Percentiles rank a stretch among this genome's conserved stretches.
Conservation (phyloP, 2,329 filamentous ascomycete species). For the Pseudogymnoascus sp. region DNA sequence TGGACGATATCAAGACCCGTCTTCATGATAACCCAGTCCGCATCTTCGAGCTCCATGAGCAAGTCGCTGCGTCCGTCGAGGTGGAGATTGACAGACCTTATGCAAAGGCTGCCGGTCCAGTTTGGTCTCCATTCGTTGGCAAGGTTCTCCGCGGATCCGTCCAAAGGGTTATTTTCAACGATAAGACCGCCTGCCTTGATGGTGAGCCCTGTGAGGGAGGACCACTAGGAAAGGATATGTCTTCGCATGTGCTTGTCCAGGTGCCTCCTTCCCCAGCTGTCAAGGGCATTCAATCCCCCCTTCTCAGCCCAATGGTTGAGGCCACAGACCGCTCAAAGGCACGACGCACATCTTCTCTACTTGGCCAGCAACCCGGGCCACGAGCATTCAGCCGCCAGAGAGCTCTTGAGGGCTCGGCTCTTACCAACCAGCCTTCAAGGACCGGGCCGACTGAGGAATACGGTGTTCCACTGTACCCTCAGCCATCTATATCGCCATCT, state of each 20-base stretch:
- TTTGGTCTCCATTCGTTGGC: slow-evolving; percentile 66
- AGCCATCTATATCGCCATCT: slow-evolving; percentile 47
- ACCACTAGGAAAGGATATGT: slow-evolving; percentile 65
- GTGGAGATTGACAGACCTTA: slow-evolving; percentile 68
- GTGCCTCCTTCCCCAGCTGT: slow-evolving; percentile 47
- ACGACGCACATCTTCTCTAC: slow-evolving; percentile 27
- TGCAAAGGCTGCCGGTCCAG: slow-evolving; percentile 40
- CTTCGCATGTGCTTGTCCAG: slow-evolving; percentile 47
- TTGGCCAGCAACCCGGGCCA: slow-evolving; percentile 23
- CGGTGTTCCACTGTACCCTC: slow-evolving; percentile 37
- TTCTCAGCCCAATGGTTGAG: slow-evolving; percentile 27
- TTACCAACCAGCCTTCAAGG: slow-evolving; percentile 26
- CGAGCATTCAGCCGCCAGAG: slow-evolving; percentile 30
- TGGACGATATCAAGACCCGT: slow-evolving; percentile 63
- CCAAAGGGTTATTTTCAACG: slow-evolving; percentile 67
- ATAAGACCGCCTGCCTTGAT: slow-evolving; percentile 66
- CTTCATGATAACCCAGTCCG: slow-evolving; percentile 71
- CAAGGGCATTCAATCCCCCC: slow-evolving; percentile 33
- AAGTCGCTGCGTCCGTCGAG: slow-evolving; percentile 64
- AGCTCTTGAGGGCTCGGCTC: slow-evolving; percentile 29
- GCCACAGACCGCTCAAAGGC: slow-evolving; percentile 23
- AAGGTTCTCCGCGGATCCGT: slow-evolving; percentile 61
- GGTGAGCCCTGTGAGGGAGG: slow-evolving; percentile 50
- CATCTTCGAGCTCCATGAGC: slow-evolving; percentile 77
- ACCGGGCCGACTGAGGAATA: slow-evolving; percentile 35